Percentiles rank a stretch among this genome's conserved stretches.
Conservation (phyloP, 805 yeast species). For the Kuraishia hungarica region DNA sequence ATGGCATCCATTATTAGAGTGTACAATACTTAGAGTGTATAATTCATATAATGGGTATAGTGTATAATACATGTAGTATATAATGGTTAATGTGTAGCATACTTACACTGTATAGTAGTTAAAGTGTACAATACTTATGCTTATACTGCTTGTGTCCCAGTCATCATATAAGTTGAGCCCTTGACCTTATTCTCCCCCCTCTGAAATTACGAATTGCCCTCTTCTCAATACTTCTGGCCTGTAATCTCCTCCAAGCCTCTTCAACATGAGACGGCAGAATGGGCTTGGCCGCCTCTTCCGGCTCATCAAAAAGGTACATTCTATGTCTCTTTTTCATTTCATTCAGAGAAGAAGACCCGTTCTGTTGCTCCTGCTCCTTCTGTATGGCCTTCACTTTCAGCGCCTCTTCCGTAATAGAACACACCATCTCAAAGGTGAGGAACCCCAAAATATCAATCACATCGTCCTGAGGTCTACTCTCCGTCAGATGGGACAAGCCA, state of each 20-base stretch:
- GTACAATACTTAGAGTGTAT: too few relatives aligned
- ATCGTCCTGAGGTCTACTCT: conserved; percentile 90
- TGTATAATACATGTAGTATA: too few relatives aligned
- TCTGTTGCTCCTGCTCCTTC: conserved; percentile 29
- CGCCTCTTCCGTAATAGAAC: conserved; percentile 89
- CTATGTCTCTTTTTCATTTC: conserved; percentile 40
- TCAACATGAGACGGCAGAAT: conserved; percentile 71
- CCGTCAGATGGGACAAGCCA: conserved; percentile 74
- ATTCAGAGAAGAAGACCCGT: conserved; percentile 12
- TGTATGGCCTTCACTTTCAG: conserved; percentile 54
- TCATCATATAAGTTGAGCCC: not conserved
- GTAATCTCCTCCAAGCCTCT: conserved; percentile 84
- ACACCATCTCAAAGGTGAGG: conserved; percentile 92
- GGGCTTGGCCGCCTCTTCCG: conserved; percentile 77
- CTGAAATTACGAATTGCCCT: conserved; percentile 62
- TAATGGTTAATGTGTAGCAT: too few relatives aligned
- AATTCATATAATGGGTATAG: too few relatives aligned
- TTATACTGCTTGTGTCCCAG: too few relatives aligned
- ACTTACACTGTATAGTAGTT: too few relatives aligned
- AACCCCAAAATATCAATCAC: conserved; percentile 94
- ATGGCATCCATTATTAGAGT: too few relatives aligned
- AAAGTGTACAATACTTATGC: too few relatives aligned
- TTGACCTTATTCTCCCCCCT: conserved; percentile 25
- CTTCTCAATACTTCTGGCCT: conserved; percentile 44
- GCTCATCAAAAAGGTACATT: conserved; percentile 73